phyloP scores from a whole-genome alignment of 495 filamentous ascomycete species.

The Hypoxylon perforatum region DNA sequence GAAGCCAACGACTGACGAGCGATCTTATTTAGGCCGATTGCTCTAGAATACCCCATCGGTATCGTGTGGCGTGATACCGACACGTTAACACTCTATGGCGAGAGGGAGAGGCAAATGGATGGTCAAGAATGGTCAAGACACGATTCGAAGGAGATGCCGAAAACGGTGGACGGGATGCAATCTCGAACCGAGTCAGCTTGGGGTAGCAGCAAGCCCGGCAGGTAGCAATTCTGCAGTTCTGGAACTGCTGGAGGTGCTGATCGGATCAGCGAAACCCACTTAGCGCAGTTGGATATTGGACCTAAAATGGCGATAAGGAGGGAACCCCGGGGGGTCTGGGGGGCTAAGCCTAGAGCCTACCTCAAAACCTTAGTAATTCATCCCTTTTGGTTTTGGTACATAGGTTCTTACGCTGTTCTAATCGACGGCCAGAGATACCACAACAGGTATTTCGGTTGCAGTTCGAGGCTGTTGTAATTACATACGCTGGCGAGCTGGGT shows the following conservation, averaged over 20 bases:
- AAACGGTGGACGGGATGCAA: conserved; percentile 32
- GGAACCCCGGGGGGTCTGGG: too few species aligned
- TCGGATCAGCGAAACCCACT: conserved; percentile 35
- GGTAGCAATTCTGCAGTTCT: too few species aligned
- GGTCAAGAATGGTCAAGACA: background rate
- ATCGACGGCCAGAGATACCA: too few species aligned
- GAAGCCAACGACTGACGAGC: conserved; percentile 18
- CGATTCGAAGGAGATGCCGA: conserved; percentile 33
- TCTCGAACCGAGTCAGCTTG: conserved; percentile 31
- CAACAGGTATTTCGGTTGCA: too few species aligned
- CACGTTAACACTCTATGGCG: background rate
- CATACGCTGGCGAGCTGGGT: background rate
- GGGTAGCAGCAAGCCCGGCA: conserved; percentile 9
- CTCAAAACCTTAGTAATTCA: too few species aligned
- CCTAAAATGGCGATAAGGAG: background rate
- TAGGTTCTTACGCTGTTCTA: too few species aligned
- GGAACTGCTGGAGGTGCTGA: conserved; percentile 27
- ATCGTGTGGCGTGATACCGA: conserved; percentile 37
- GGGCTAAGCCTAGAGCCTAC: too few species aligned
- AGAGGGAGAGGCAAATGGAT: conserved; percentile 9
- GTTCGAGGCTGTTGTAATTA: background rate
- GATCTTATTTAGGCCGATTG: conserved; percentile 18
- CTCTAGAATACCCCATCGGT: conserved; percentile 27
- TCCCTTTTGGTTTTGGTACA: too few species aligned
- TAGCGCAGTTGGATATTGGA: conserved; percentile 3